Base-by-base conservation (phyloP, 2,329 filamentous ascomycete species). In the Sarocladiaceae sp. region DNA sequence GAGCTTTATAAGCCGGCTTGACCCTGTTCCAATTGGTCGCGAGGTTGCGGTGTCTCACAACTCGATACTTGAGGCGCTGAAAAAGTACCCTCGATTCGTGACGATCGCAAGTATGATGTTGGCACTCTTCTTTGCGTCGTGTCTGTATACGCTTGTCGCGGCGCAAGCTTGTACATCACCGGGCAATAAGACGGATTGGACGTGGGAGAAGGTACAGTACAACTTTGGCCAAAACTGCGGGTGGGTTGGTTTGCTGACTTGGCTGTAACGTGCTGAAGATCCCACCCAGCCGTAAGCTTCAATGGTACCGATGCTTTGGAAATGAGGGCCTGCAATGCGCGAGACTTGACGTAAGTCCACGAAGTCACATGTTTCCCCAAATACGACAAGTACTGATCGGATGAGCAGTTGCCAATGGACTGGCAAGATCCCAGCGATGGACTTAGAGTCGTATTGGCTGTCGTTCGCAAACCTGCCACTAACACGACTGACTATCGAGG, bases 381-480 rank as follows among this genome's bases (percentile, higher is more conserved):
- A 15, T 15, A 8, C 15, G 29, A 8, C 8, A 33, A 33, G 15
- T 33, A 33, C 10, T 15, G 29, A 33, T 10, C 29, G 8, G 29
- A 33, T 15, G 50, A 33, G 2, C 25, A 69, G 65, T 59, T 70
- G 13, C 66, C 67, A 0, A 69, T 67, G 65, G 61, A 67, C 46
- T 69, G 66, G 66, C 55, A 63, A 7, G 58, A 60, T 3, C 64
- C 65, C n/a, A 57, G 55, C 1, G 58, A 65, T 5, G 52, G 59
- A 4, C 53, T 58, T 13, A 57, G 64, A 18, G 65, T 69, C 17
- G 57, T 64, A 1, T 55, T 69, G 20, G 68, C 64, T n/a, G 57
- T 71, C 23, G 59, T 64, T 33, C 29, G 29, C 47, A 63, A 62
- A 36, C 52, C 68, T 44, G 55, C 64, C 1, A 66, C 65, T n/a